Base-by-base conservation (phyloP, 768 basidiomycete genomes). In the Boletus tylopilopsis region DNA sequence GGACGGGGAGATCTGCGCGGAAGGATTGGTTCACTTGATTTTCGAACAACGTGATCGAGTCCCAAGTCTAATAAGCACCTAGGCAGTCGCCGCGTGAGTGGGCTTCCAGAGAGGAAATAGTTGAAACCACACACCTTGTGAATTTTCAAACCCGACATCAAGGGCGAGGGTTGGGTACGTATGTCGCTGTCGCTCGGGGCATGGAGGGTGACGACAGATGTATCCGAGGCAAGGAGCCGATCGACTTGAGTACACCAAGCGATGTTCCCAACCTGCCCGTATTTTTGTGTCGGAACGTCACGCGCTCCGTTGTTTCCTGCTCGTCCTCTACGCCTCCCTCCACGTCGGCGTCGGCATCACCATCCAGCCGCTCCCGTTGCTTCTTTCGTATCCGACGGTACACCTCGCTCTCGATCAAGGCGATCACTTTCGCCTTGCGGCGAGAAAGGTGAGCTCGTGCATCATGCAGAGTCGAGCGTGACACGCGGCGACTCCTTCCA, bases 81-180 rank as follows among this genome's bases (percentile, higher is more conserved):
- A 55, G 2, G 33, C 34, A 43, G 46, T 33, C 10, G 35, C 39
- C 27, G 9, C 12, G 13, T 48, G 25, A 55, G 53, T 58, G n/a
- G 52, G 45, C 45, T 18, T 25, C 41, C 37, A n/a, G n/a, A 9
- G 32, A 33, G n/a, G 10, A 11, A 8, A 39, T 23, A 8, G 24
- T 41, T 23, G 33, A 24, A 27, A 33, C 18, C 35, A 64, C 78
- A 48, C 56, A 90, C 92, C 76, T 99, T 99, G 67, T 93, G 96
- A 96, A 61, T 99, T 99, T 69, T 98, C 96, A 53, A 97, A 99
- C 40, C 96, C 96, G 50, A 98, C 94, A 61, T 99, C 96, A 24
- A 98, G 79, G 8, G 94, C 96, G 50, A 97, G 77, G 52, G 98
- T 93, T 56, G 94, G 84, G 58, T 96, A 93, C 51, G 98, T 94